Evolutionary conservation across 805 yeast species (phyloP).

Genomic region (Starmerella tilneyi): DNA sequence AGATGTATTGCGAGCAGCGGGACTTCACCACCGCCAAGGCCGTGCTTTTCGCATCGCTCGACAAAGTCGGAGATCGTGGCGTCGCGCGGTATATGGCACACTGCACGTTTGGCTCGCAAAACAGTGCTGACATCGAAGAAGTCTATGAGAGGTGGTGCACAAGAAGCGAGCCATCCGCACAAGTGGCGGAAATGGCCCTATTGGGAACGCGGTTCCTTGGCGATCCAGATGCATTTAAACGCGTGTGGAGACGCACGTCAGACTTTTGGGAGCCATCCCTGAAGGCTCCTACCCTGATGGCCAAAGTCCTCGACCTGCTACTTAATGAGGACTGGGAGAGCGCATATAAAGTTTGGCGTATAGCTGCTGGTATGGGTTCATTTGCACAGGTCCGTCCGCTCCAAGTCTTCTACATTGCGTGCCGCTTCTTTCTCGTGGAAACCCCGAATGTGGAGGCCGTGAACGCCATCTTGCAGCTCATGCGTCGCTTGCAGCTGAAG

Average conservation of each 20-base stretch:
- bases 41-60: conserved; percentile 13
- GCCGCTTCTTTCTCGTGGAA: conserved; percentile 16
- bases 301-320: conserved; percentile 8
- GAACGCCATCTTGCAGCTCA: conserved; percentile 9
- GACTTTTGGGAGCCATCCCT: conserved; percentile 11
- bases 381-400: background rate
- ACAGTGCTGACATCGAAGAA: conserved; percentile 16
- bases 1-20: conserved; percentile 16
- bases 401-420: conserved; percentile 7
- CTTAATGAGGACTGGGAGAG: conserved; percentile 10
- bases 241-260: conserved; percentile 9
- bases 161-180: background rate
- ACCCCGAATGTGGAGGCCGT: conserved; percentile 10
- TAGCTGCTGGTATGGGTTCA: conserved; percentile 5
- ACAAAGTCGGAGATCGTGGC: conserved; percentile 11
- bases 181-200: conserved; percentile 16
- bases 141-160: conserved; percentile 9
- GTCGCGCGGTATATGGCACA: conserved; percentile 15
- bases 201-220: conserved; percentile 18
- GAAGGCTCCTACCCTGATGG: conserved; percentile 10
- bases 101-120: conserved; percentile 16
- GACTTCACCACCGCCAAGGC: conserved; percentile 24
- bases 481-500: conserved; percentile 8
- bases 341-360: conserved; percentile 13
- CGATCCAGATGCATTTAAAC: conserved; percentile 11